These are phyloP conservation scores for Tolypocladium guangdongense DNA, from an alignment of 2,329 filamentous ascomycete genomes.

Conservation along the genomic window DNA sequence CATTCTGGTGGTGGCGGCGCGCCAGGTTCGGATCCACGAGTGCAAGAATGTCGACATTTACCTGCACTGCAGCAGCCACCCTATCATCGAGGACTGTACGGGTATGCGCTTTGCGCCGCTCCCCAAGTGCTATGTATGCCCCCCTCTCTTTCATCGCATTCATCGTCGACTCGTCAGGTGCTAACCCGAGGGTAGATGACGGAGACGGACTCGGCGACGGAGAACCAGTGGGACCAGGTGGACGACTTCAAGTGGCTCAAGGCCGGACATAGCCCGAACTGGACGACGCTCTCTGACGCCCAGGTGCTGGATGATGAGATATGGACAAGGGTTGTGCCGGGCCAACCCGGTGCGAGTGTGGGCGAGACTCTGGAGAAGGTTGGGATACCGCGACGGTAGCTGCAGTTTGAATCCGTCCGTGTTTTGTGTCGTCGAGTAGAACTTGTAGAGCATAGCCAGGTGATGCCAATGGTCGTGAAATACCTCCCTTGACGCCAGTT, in stretches of 20 bases:
- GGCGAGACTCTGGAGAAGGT: slow-evolving; percentile 53
- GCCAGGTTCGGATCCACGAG: slow-evolving; percentile 91
- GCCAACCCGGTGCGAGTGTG: slow-evolving; percentile 48
- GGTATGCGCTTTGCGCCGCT: slow-evolving; percentile 70
- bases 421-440: background rate
- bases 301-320: slow-evolving; percentile 48
- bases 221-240: slow-evolving; percentile 78
- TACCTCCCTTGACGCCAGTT: background rate
- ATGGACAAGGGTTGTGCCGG: slow-evolving; percentile 60
- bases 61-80: slow-evolving; percentile 67
- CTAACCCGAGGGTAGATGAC: slow-evolving; percentile 8
- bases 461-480: background rate
- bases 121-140: slow-evolving; percentile 58
- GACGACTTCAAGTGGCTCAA: slow-evolving; percentile 99
- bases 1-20: slow-evolving; percentile 65
- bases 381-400: slow-evolving; percentile 22
- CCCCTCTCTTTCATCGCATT: background rate
- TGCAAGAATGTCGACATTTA: slow-evolving; percentile 76
- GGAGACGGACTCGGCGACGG: slow-evolving; percentile 18
- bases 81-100: slow-evolving; percentile 86
- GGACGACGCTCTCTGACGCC: slow-evolving; percentile 55
- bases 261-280: slow-evolving; percentile 76
- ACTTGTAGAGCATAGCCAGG: background rate
- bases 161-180: background rate
- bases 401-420: background rate